These are phyloP conservation scores for Erythrophleum ivorense DNA, from an alignment of 331 rosid species.

Conservation along the genomic window DNA sequence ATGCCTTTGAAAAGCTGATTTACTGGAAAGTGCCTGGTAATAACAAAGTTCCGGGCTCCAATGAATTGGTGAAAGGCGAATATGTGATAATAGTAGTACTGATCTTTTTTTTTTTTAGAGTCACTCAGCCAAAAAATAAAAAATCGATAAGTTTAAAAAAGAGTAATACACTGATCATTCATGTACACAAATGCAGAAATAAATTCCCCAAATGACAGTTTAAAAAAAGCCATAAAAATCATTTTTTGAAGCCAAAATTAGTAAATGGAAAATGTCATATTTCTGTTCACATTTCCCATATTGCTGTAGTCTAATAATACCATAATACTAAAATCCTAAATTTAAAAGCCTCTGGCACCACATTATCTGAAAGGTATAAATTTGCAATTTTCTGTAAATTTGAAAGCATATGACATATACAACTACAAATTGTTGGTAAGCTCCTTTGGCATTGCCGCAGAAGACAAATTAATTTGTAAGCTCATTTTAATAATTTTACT, in stretches of 20 bases:
- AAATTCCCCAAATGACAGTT: background rate
- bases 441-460: background rate
- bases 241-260: background rate
- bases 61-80: conserved; percentile 34
- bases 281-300: background rate
- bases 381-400: background rate
- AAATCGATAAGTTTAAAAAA: background rate
- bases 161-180: background rate
- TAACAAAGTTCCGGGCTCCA: conserved; percentile 42
- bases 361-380: background rate
- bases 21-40: conserved; percentile 93
- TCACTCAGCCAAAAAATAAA: background rate
- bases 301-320: background rate
- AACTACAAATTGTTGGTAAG: background rate
- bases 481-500: background rate
- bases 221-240: background rate
- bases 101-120: background rate
- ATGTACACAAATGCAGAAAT: conserved; percentile 16
- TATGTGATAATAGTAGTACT: background rate
- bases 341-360: background rate
- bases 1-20: conserved; percentile 96
- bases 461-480: background rate
- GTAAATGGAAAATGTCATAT: background rate
- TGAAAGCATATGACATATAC: background rate
- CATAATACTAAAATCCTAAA: background rate